Base-by-base conservation (phyloP, 257 asterid species). In the Nemophila menziesii region DNA sequence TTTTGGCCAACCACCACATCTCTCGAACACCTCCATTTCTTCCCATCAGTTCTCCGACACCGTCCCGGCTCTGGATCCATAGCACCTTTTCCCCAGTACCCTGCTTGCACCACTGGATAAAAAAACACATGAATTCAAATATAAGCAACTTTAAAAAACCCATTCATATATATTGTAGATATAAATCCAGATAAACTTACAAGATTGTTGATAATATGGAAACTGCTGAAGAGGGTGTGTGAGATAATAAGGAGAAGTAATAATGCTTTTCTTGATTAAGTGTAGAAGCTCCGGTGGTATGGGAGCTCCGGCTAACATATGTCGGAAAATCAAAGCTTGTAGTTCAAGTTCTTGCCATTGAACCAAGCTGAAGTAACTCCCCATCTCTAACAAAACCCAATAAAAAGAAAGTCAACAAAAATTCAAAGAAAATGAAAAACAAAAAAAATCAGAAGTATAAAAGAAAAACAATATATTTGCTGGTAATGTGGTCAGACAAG, bases 11-110 rank as follows among this genome's bases (percentile, higher is more conserved):
- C 66, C 68, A 84, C 94, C 48, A 84, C 92, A 44, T 83, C 95
- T 55, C 92, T 70, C 4, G 97, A 78, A 69, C 97, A 87, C 67
- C 97, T 74, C 97, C 97, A 87, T 38, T 86, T 86, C 74, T 86
- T 86, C 22, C 97, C 97, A 54, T 86, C 97, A 9, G 97, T 86
- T 56, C 97, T 70, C 61, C 97, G 65, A 69, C 97, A 87, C 16
- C 97, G 48, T n/a, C 95, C 90, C 12, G 97, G 95, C 74, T 89
- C 97, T 10, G 95, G 92, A 80, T 89, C 97, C 95, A 78, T 87
- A 8, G 75, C 76, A 61, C 78, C 38, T 69, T 15, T 41, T 14
- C 46, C 46, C 46, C 46, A 41, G 22, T 17, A 41, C 46, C 46
- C 46, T 17, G 46, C 49, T 43, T 82, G 94, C 82, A 79, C n/a